Evolutionary conservation across 768 basidiomycete genomes (phyloP), one percentile per base, ranked within the genome.

Genomic region (Kwoniella shandongensis): DNA sequence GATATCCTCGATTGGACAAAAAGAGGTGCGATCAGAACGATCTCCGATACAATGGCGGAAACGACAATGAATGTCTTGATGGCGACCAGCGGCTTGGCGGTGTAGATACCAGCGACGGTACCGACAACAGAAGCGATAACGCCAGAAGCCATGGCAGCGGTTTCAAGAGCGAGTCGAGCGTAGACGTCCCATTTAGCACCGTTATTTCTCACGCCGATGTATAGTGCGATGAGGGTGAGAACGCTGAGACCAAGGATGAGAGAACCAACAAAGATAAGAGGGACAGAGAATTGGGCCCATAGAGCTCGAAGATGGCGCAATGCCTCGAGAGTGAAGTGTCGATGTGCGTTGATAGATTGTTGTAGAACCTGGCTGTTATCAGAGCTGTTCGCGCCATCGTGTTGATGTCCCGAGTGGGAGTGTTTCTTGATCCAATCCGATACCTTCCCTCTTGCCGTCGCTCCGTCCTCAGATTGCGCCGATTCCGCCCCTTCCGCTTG

Each of bases 261-360:
- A 10, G 94, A 75, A 0, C 94, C 96, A 25, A 87, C 78, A 3
- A 79, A 75, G 82, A 98, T 97, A 13, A 89, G 79, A 1, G 83
- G 67, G 2, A 86, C 79, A 62, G 91, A 89, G 80, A 99, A 98
- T 68, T 90, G 89, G 0, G 96, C 94, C 96, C 96, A 99, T 52
- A 97, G 84, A 12, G 82, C 76, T 6, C 93, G 86, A 69, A 93
- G 93, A 1, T 82, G 82, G 0, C 81, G 78, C 30, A 92, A 81
- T 4, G 88, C 84, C 15, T 80, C 73, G 8, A 84, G 80, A 12
- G 83, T 84, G 69, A 85, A 91, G 17, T 80, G 76, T 45, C 81
- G 66, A 45, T 74, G 68, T 15, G 59, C 51, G 4, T 36, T 42
- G 26, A 75, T 54, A 5, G 73, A 70, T 12, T 58, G 42, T 12